Base-by-base conservation (phyloP, 1,139 yeast genomes). In the Blastobotrys apis region DNA sequence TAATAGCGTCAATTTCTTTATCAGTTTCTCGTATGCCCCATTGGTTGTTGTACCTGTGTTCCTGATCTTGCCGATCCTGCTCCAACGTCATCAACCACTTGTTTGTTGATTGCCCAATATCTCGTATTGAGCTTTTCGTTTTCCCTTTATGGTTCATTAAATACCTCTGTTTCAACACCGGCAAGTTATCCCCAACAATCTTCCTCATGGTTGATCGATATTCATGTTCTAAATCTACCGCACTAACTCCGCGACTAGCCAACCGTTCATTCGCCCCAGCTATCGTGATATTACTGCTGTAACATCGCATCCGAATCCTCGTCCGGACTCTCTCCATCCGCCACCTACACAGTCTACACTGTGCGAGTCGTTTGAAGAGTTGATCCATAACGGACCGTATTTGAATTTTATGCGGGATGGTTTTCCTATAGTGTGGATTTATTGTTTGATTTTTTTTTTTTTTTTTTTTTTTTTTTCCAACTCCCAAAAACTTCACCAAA, bases 141-240 rank as follows among this genome's bases (percentile, higher is more conserved):
- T n/a, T n/a, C n/a, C n/a, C n/a, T n/a, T n/a, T n/a, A n/a, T n/a
- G n/a, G n/a, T n/a, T n/a, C n/a, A n/a, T n/a, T n/a, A n/a, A n/a
- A n/a, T n/a, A n/a, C n/a, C n/a, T n/a, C 10, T 25, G 8, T 25
- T 12, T 12, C 10, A 9, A 12, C 9, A 21, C 20, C 12, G 15
- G 9, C 16, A 15, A 10, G 19, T 39, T 33, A 21, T 48, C 52
- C 10, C 35, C 22, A 3, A 48, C 44, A 6, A 49, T 47, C 16
- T 29, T 29, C 20, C 35, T 16, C 10, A 49, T 15, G 13, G 43
- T 34, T 15, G 37, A 37, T 39, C 48, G 46, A 23, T 49, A 50
- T 33, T 43, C 46, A 21, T 5, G 8, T 32, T 26, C 40, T 29
- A 38, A 15, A 36, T 39, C 30, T 29, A 35, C 27, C 22, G 34